Conservation (phyloP, 306 rosid species). For the Boehmeria nivea region DNA sequence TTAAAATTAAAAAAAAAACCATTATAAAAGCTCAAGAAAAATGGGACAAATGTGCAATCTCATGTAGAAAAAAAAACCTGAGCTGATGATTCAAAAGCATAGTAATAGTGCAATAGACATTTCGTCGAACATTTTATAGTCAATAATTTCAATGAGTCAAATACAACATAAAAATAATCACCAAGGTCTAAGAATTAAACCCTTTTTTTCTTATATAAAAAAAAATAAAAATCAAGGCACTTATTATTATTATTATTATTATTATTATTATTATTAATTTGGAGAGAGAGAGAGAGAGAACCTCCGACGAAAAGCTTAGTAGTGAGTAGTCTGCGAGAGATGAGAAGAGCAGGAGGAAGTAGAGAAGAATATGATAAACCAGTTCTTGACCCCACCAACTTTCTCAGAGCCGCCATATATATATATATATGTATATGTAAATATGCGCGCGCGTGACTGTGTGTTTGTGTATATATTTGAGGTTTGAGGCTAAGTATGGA, state of each 20-base stretch:
- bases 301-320: constrained; percentile 56
- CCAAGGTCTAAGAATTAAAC: too few species aligned
- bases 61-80: too few species aligned
- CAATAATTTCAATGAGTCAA: background rate
- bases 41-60: background rate
- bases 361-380: constrained; percentile 16
- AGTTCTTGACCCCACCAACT: constrained; percentile 9
- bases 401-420: constrained; percentile 35
- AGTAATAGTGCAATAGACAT: background rate
- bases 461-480: background rate
- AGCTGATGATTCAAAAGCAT: too few species aligned
- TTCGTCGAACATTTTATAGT: constrained; percentile 11
- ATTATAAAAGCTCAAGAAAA: too few species aligned
- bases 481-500: background rate
- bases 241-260: too few species aligned
- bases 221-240: too few species aligned
- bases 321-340: constrained; percentile 34
- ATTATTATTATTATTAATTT: too few species aligned
- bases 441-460: too few species aligned
- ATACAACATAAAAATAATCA: too few species aligned
- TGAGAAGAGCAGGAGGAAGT: constrained; percentile 35
- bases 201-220: too few species aligned
- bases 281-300: constrained; percentile 14
- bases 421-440: background rate
- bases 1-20: too few species aligned